Conservation (phyloP, 2,329 filamentous ascomycete species). For the Ambrosiella xylebori region DNA sequence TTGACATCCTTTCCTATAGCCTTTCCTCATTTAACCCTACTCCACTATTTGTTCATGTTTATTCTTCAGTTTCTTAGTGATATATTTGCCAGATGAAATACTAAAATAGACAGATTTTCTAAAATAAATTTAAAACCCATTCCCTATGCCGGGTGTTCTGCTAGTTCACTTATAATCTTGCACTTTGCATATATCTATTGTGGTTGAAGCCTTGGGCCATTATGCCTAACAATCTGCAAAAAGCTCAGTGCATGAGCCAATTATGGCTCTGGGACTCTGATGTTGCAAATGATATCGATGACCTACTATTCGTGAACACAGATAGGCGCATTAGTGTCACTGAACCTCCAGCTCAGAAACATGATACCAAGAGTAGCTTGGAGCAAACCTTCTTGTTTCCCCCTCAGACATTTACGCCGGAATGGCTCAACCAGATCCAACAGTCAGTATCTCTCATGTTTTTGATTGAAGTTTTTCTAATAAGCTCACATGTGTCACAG, state of each 20-base stretch:
- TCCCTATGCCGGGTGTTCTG: too few species aligned
- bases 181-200: too few species aligned
- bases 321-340: background rate
- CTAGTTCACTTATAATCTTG: too few species aligned
- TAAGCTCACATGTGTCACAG: conserved; percentile 11
- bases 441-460: conserved; percentile 31
- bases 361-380: conserved; percentile 51
- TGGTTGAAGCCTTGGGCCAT: too few species aligned
- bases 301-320: conserved; percentile 1
- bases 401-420: conserved; percentile 57
- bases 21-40: too few species aligned
- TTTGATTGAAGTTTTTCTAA: background rate
- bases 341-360: background rate
- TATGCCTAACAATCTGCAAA: background rate
- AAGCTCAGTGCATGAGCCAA: background rate
- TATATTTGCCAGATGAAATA: too few species aligned
- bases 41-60: too few species aligned
- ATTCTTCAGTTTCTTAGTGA: too few species aligned
- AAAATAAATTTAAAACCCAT: too few species aligned
- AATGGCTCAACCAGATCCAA: conserved; percentile 81
- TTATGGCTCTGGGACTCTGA: conserved; percentile 4
- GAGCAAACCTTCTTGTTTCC: conserved; percentile 67
- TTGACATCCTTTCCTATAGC: too few species aligned
- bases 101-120: too few species aligned
- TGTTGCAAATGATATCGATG: conserved; percentile 7